Evolutionary conservation across 768 basidiomycete genomes (phyloP).

Genomic region (Termitomyces titanicus): DNA sequence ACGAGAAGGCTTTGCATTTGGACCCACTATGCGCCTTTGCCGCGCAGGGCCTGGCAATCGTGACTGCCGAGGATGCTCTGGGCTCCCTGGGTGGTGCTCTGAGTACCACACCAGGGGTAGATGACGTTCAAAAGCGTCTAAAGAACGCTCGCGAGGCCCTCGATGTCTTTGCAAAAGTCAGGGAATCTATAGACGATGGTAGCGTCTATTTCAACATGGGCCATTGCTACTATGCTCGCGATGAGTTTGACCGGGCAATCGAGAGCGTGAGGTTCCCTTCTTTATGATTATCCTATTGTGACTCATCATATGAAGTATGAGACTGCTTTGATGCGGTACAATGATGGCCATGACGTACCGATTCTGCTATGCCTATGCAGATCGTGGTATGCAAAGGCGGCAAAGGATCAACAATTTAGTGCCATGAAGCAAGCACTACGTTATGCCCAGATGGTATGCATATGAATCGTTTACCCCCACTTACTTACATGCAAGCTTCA

Average conservation of each 20-base stretch:
- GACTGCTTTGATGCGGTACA: constrained; percentile 80
- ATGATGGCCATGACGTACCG: constrained; percentile 67
- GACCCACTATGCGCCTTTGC: constrained; percentile 89
- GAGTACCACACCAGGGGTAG: constrained; percentile 40
- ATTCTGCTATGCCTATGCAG: constrained; percentile 84
- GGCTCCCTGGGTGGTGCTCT: constrained; percentile 59
- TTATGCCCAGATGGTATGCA: constrained; percentile 72
- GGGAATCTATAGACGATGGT: constrained; percentile 78
- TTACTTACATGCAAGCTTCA: background rate
- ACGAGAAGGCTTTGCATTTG: constrained; percentile 82
- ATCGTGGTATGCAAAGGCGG: constrained; percentile 93
- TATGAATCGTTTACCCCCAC: background rate
- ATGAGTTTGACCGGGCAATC: constrained; percentile 94
- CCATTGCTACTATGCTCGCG: constrained; percentile 88
- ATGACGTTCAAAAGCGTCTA: constrained; percentile 63
- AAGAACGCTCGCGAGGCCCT: constrained; percentile 85
- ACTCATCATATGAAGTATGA: constrained; percentile 63
- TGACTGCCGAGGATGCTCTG: constrained; percentile 88
- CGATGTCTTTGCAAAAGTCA: constrained; percentile 84
- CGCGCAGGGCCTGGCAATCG: constrained; percentile 93
- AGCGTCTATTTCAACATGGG: constrained; percentile 96
- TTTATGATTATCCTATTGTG: background rate
- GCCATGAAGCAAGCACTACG: constrained; percentile 83
- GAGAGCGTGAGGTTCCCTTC: constrained; percentile 72
- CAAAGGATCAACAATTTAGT: constrained; percentile 78